A percentile compares a stretch with the other conserved stretches of the same genome.
phyloP scores from a whole-genome alignment of 2,329 filamentous ascomycete species.

The Phialophora chinensis region DNA sequence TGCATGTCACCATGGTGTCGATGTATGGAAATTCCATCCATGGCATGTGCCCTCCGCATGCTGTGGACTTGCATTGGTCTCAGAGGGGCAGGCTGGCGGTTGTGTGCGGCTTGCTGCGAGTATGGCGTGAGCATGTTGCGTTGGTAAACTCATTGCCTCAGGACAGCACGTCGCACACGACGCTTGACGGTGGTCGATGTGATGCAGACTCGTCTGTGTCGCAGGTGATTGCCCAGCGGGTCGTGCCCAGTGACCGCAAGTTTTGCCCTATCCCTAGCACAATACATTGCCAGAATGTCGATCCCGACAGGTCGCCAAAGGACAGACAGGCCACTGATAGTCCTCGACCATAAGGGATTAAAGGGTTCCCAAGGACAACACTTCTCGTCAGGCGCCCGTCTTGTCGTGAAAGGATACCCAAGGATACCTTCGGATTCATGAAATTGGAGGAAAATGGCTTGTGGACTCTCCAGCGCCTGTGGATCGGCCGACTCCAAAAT shows the following conservation, averaged over 20 bases:
- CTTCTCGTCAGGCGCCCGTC: background rate
- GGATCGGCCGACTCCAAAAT: background rate
- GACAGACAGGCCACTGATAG: conserved; percentile 5
- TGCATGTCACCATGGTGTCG: conserved; percentile 18
- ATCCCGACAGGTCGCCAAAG: background rate
- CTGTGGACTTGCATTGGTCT: conserved; percentile 7
- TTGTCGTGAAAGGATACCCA: background rate
- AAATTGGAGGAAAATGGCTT: background rate
- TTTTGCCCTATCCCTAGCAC: conserved; percentile 22
- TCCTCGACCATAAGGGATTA: conserved; percentile 15
- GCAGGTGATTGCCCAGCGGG: conserved; percentile 16
- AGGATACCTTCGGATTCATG: conserved; percentile 9
- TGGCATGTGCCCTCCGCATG: conserved; percentile 15
- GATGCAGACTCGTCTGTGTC: conserved; percentile 2
- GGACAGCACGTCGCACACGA: background rate
- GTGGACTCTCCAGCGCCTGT: background rate
- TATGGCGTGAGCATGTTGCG: background rate
- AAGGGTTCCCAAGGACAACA: conserved; percentile 13
- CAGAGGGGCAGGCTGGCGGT: conserved; percentile 9
- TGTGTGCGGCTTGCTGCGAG: background rate
- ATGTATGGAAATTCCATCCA: conserved; percentile 28
- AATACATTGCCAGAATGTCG: conserved; percentile 16
- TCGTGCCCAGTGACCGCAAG: conserved; percentile 5
- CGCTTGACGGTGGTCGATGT: conserved; percentile 23
- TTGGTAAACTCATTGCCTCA: background rate